phyloP scores from a whole-genome alignment of 768 basidiomycete genomes.

The Hortiboletus campestris region DNA sequence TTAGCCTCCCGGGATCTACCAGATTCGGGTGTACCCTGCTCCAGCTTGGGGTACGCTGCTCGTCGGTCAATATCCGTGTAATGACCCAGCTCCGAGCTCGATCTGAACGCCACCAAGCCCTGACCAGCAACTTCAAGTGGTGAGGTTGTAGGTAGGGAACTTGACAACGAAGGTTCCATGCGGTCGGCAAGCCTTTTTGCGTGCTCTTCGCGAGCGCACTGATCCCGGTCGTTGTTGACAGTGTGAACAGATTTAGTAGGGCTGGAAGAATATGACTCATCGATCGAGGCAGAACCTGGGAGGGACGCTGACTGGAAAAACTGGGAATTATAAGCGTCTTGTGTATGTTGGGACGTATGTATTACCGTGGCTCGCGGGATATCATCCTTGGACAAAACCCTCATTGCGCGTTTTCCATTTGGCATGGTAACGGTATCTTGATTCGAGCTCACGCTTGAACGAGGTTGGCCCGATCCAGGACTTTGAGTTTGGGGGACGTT shows the following conservation, averaged over 20 bases:
- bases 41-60: conserved; percentile 30
- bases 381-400: conserved; percentile 57
- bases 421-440: conserved; percentile 27
- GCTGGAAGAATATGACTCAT: conserved; percentile 43
- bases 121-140: conserved; percentile 38
- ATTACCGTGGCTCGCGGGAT: conserved; percentile 52
- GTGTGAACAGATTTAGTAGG: conserved; percentile 54
- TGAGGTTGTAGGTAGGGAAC: conserved; percentile 51
- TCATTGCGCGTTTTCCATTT: conserved; percentile 35
- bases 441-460: conserved; percentile 55
- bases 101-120: conserved; percentile 41
- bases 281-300: conserved; percentile 22
- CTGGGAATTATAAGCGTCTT: conserved; percentile 57
- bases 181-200: conserved; percentile 45
- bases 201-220: conserved; percentile 21
- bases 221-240: conserved; percentile 35
- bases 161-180: conserved; percentile 61
- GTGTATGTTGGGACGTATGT: conserved; percentile 55
- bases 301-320: conserved; percentile 48
- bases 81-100: conserved; percentile 81
- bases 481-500: conserved; percentile 25
- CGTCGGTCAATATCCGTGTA: conserved; percentile 62
- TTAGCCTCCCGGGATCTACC: conserved; percentile 49
- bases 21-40: conserved; percentile 54
- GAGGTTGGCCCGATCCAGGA: conserved; percentile 41